These are phyloP conservation scores for Leptosphaerulina australis DNA, from an alignment of 2,329 filamentous ascomycete species.

Conservation along the genomic window DNA sequence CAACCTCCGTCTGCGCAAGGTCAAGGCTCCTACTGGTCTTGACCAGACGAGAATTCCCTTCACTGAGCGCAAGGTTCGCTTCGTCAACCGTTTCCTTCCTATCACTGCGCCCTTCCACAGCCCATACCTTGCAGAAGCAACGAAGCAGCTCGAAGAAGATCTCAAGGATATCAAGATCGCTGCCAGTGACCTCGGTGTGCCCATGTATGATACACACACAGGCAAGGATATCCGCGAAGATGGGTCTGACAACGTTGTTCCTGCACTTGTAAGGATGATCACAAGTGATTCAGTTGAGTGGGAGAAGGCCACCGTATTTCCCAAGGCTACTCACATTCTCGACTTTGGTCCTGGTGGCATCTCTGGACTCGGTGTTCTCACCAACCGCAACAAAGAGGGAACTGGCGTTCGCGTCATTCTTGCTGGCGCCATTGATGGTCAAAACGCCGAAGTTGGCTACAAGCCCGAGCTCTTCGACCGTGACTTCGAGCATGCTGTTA, in stretches of 20 bases:
- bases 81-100: constrained; percentile 94
- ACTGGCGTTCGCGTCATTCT: constrained; percentile 96
- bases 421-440: constrained; percentile 89
- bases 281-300: constrained; percentile 93
- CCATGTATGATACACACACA: constrained; percentile 80
- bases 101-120: constrained; percentile 99
- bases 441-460: constrained; percentile 89
- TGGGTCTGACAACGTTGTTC: constrained; percentile 76
- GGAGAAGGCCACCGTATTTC: constrained; percentile 93
- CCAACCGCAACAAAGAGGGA: constrained; percentile 98
- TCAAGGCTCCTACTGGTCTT: constrained; percentile 95
- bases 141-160: constrained; percentile 82
- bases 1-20: constrained; percentile 91
- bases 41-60: constrained; percentile 94
- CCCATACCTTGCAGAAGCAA: constrained; percentile 84
- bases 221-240: constrained; percentile 81
- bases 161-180: constrained; percentile 81
- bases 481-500: constrained; percentile 91
- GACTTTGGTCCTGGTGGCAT: constrained; percentile 98
- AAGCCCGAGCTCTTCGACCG: constrained; percentile 98
- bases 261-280: constrained; percentile 86
- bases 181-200: constrained; percentile 74
- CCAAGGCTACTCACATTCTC: constrained; percentile 87
- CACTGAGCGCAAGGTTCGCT: constrained; percentile 94
- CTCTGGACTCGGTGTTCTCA: constrained; percentile 92